Base-by-base conservation (phyloP, 768 basidiomycete species). In the Lactarius pseudohatsudake region DNA sequence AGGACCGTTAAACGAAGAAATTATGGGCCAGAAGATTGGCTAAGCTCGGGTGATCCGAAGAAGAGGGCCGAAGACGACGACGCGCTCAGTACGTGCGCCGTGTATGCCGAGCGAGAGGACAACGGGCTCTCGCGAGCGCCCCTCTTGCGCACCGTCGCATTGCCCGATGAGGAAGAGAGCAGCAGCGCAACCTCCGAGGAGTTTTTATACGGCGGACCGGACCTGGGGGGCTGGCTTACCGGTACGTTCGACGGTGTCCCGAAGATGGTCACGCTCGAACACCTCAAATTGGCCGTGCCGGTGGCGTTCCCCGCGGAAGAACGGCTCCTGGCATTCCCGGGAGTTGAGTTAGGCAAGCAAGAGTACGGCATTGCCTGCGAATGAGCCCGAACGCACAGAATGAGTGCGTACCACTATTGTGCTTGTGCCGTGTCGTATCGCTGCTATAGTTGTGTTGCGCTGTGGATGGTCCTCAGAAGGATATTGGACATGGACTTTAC, bases 181-280 rank as follows among this genome's bases (percentile, higher is more conserved):
- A 41, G 2, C 7, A 22, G 11, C 22, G 47, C n/a, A 13, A 4
- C n/a, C 4, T n/a, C 47, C 4, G 54, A 65, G 45, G 0, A 56
- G 22, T 34, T 65, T 2, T 4, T 32, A 3, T 40, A 61, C 30
- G 18, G 10, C 5, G 60, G 56, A 13, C n/a, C 15, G 6, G 30
- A 11, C n/a, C n/a, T 65, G 13, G 54, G 57, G n/a, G 57, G 57
- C 3, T 58, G 57, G 47, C 30, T 64, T 20, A 59, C 57, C 3
- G 56, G 43, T 32, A 38, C 22, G n/a, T 18, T 32, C 18, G 59
- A 47, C 32, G 34, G 55, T 28, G 43, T 50, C 45, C n/a, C 60
- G 20, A 57, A 61, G 54, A 36, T 13, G 4, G 16, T 18, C 15
- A 22, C 6, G 4, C 60, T 40, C 22, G 20, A 32, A n/a, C 15